These are phyloP conservation scores for Saposhnikovia divaricata DNA, from an alignment of 129 eudicot species.

Conservation along the genomic window DNA sequence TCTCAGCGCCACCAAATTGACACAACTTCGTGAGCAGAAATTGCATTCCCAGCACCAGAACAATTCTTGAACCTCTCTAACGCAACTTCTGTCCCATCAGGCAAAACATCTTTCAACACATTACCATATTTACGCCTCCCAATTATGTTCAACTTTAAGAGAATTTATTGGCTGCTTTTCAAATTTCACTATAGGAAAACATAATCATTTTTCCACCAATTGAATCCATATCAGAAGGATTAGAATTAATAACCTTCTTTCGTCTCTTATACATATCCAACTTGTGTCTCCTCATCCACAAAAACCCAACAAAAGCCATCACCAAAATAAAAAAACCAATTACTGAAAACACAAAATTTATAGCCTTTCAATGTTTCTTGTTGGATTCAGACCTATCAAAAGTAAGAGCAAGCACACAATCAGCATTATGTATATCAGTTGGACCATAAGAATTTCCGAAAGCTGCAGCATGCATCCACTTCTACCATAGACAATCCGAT, in stretches of 20 bases:
- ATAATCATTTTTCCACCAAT: conserved; percentile 47
- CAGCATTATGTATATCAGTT: conserved; percentile 51
- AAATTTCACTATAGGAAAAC: conserved; percentile 56
- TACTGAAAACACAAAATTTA: conserved; percentile 26
- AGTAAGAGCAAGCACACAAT: conserved; percentile 58
- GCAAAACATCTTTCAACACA: conserved; percentile 72
- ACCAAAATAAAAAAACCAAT: conserved; percentile 17
- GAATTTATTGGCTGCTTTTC: conserved; percentile 59
- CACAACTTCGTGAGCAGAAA: conserved; percentile 72
- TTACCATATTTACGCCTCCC: conserved; percentile 94
- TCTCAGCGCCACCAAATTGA: conserved; percentile 64
- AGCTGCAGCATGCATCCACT: conserved; percentile 71
- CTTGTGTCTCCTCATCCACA: conserved; percentile 22
- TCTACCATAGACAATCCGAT: conserved; percentile 57
- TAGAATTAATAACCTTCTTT: conserved; percentile 6
- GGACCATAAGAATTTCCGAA: conserved; percentile 58
- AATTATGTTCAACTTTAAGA: conserved; percentile 39
- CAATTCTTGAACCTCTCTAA: conserved; percentile 83
- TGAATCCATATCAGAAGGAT: conserved; percentile 37
- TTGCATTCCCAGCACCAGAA: conserved; percentile 66
- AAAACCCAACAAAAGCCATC: conserved; percentile 14
- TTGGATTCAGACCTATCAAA: conserved; percentile 13
- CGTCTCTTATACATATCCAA: background rate
- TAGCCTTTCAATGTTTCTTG: conserved; percentile 6
- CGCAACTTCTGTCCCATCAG: conserved; percentile 73